Evolutionary conservation across 805 yeast genomes (phyloP), one percentile per base, ranked within the genome.

Genomic region (Groenewaldozyma tartarivorans): DNA sequence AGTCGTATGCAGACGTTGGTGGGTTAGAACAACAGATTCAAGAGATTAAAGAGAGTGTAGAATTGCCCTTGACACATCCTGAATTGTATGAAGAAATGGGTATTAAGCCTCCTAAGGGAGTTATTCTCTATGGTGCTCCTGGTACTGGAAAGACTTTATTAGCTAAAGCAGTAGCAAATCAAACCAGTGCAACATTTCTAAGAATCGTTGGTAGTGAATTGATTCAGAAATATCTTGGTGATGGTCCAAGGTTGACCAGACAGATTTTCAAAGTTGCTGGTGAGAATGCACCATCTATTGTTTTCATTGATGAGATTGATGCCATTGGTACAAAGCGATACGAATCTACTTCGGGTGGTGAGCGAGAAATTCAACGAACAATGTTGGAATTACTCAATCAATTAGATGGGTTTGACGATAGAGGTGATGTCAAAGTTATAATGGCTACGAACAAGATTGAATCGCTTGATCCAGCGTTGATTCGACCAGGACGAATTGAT

Each of bases 321-420:
- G 97, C 99, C 35, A 92, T 92, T 59, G 99, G 98, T 64, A 83
- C 95, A n/a, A 90, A 90, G 62, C 79, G 99, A 63, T 88, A 90
- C 62, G 96, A 90, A 45, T 81, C 70, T 17, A 69, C 81, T 4
- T 81, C 94, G 17, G 96, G 97, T 34, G 97, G 97, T 58, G 97
- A 90, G 66, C 76, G 95, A 53, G 97, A 90, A 66, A 85, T 90
- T 49, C 97, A 90, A 68, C 79, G 97, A 69, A 90, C 97, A 29
- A 90, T 88, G 97, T 71, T 88, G 74, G 97, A 88, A 66, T 68
- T 90, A 55, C 74, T 90, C 56, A 90, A 90, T 62, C 97, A 90
- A 64, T 73, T 90, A 55, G 97, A 90, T 63, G 97, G 97, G 18
- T 90, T 90, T 60, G 97, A 88, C 60, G 96, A 90, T 59, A 76